These are phyloP conservation scores for Sideroxylon spinosum DNA, from an alignment of 179 eudicot genomes.

Conservation along the genomic window DNA sequence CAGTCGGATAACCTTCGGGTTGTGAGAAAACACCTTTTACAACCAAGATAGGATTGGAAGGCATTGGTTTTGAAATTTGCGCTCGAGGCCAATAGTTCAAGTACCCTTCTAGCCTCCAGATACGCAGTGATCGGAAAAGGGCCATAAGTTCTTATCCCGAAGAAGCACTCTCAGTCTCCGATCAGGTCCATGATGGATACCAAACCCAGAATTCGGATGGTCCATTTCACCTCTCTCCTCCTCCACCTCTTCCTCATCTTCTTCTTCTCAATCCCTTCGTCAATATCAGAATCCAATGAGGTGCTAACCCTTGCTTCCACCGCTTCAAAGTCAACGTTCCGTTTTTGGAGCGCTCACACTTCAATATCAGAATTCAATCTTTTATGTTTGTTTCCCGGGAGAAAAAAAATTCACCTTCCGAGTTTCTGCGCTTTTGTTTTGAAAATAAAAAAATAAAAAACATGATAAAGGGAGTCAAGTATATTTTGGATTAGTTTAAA, in stretches of 20 bases:
- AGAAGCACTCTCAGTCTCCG: neutral
- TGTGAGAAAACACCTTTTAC: no score
- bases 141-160: neutral
- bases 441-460: neutral
- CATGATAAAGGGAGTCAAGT: no score
- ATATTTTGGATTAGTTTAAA: neutral
- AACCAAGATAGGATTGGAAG: neutral
- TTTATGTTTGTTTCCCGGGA: neutral
- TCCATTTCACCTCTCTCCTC: neutral
- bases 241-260: neutral
- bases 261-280: constrained; percentile 9
- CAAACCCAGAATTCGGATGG: neutral
- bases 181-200: constrained; percentile 7
- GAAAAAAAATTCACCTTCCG: no score
- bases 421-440: neutral
- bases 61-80: neutral
- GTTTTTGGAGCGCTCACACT: neutral
- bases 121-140: neutral
- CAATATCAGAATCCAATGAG: constrained; percentile 24
- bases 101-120: neutral
- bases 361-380: neutral
- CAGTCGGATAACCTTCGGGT: no score
- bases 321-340: neutral
- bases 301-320: constrained; percentile 4
- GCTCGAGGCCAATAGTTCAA: neutral